These are phyloP conservation scores for Saccharomycopsis javanensis DNA, from an alignment of 805 yeast genomes.

Conservation along the genomic window DNA sequence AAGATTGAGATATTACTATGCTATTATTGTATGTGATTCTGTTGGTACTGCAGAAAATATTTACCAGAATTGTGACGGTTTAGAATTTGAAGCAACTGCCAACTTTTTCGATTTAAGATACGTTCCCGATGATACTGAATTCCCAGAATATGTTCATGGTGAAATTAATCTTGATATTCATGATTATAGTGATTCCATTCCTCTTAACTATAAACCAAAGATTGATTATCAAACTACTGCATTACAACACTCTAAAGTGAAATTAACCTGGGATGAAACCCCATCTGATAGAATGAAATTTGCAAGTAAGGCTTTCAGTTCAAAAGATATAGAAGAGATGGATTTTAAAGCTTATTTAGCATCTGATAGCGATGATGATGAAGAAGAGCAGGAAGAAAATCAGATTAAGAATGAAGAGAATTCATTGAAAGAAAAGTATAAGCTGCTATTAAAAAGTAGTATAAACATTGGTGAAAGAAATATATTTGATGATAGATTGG, in stretches of 20 bases:
- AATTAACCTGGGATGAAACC: conserved; percentile 97
- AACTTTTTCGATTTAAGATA: conserved; percentile 87
- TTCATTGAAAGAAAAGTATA: conserved; percentile 46
- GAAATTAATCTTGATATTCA: conserved; percentile 42
- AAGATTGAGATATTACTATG: conserved; percentile 86
- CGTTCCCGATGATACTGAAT: conserved; percentile 87
- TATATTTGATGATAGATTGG: conserved; percentile 28
- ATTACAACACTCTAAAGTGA: conserved; percentile 90
- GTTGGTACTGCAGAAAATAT: conserved; percentile 61
- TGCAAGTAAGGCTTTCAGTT: conserved; percentile 73
- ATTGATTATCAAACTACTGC: conserved; percentile 83
- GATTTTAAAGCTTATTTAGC: conserved; percentile 91
- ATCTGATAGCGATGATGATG: conserved; percentile 59
- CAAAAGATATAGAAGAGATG: conserved; percentile 81
- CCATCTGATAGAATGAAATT: conserved; percentile 78
- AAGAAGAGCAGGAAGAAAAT: conserved; percentile 35
- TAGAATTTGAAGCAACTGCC: conserved; percentile 93
- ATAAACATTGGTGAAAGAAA: conserved; percentile 28
- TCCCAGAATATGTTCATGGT: conserved; percentile 32
- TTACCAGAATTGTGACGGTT: conserved; percentile 83
- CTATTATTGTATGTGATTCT: conserved; percentile 76
- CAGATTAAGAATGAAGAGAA: conserved; percentile 46
- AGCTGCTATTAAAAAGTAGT: conserved; percentile 41
- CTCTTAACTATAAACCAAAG: conserved; percentile 70
- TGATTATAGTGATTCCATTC: conserved; percentile 64